phyloP scores from a whole-genome alignment of 2,329 filamentous ascomycete genomes.

The Tolypocladium ophioglossoides region DNA sequence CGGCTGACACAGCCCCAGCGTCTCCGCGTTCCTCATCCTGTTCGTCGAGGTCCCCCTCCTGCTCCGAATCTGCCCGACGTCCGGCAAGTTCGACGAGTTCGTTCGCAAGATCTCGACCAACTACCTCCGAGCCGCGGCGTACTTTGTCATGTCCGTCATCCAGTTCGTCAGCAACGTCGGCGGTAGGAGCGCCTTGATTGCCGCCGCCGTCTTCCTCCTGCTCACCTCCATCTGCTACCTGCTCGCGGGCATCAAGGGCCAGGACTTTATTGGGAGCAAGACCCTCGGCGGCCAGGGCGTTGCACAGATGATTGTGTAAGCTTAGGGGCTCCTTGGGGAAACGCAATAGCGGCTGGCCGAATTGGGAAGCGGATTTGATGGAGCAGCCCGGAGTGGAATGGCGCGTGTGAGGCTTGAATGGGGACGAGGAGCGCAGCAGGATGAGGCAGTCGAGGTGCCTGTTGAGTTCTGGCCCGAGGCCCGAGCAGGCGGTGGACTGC shows the following conservation, averaged over 20 bases:
- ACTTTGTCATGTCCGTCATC: constrained; percentile 66
- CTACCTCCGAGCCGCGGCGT: constrained; percentile 89
- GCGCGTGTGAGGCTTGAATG: background rate
- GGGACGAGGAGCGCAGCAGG: background rate
- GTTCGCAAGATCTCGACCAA: constrained; percentile 92
- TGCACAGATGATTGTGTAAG: constrained; percentile 93
- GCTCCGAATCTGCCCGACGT: constrained; percentile 95
- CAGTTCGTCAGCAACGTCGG: constrained; percentile 74
- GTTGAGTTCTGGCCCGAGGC: constrained; percentile 9
- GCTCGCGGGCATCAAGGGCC: constrained; percentile 68
- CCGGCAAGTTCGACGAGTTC: constrained; percentile 73
- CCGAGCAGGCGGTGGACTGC: constrained; percentile 4
- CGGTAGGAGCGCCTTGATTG: constrained; percentile 64
- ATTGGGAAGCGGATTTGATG: background rate
- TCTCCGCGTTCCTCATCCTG: constrained; percentile 62
- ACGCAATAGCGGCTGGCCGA: background rate
- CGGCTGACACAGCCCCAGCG: constrained; percentile 30
- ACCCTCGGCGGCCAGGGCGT: constrained; percentile 88
- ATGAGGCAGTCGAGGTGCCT: background rate
- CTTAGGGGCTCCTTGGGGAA: background rate
- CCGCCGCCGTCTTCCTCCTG: constrained; percentile 70
- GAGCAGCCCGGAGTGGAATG: background rate
- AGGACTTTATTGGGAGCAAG: constrained; percentile 87
- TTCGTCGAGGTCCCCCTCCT: constrained; percentile 90
- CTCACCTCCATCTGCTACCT: constrained; percentile 73